A percentile compares a stretch with the other conserved stretches of the same genome.
These are phyloP conservation scores for Populus davidiana DNA, from an alignment of 345 rosid genomes.

Conservation along the genomic window DNA sequence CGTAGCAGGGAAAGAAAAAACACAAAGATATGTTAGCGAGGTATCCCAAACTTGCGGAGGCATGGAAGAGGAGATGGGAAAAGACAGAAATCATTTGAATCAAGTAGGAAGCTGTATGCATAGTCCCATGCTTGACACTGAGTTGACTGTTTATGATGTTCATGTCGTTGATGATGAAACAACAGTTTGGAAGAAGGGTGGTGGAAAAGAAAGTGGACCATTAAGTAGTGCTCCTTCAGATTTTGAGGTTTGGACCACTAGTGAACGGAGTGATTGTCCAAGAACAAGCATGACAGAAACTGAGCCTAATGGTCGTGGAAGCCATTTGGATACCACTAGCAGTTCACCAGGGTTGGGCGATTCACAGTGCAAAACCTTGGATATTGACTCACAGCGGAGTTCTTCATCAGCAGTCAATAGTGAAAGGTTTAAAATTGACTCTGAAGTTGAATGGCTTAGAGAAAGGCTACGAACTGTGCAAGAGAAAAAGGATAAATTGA, in stretches of 20 bases:
- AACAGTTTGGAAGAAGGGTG: neutral
- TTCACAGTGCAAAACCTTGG: neutral
- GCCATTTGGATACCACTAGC: neutral
- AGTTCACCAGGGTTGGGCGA: neutral
- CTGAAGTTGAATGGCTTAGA: conserved; percentile 26
- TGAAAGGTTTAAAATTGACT: conserved; percentile 19
- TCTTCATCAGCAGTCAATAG: conserved; percentile 7
- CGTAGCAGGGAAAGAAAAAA: conserved; percentile 2
- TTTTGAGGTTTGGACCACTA: conserved; percentile 16
- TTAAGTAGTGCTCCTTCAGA: conserved; percentile 1
- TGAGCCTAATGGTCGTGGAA: neutral
- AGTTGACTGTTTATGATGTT: conserved; percentile 43
- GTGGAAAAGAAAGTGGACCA: conserved; percentile 8
- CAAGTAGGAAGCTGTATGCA: neutral
- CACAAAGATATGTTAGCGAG: conserved; percentile 7
- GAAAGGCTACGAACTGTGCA: conserved; percentile 24
- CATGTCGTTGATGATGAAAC: conserved; percentile 27
- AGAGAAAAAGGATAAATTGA: conserved; percentile 21
- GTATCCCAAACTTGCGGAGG: conserved; percentile 10
- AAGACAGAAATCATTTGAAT: conserved; percentile 6
- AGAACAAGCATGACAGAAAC: conserved; percentile 11
- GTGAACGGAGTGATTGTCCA: conserved; percentile 17
- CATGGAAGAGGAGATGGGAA: neutral
- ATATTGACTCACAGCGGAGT: conserved; percentile 2
- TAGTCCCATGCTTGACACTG: conserved; percentile 27